Evolutionary conservation across 352 stramenopile genomes (phyloP), one percentile per base, ranked within the genome.

Genomic region (Aphanomyces stellatus): DNA sequence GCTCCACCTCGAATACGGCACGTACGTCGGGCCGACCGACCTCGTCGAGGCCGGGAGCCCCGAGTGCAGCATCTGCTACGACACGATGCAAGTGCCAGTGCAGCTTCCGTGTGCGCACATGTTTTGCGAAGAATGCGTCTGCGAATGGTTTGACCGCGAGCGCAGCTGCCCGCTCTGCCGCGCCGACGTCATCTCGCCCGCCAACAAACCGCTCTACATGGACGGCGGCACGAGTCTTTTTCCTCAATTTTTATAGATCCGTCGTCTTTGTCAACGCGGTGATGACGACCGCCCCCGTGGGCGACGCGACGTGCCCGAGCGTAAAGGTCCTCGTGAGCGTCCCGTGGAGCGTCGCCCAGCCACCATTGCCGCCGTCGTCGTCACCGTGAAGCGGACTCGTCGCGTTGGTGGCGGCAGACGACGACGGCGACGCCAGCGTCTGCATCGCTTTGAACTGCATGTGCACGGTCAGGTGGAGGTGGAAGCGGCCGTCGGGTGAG

Each of bases 111-210:
- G 84, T 49, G 76, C 80, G 41, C 84, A 93, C 71, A 83, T 93
- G 76, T 93, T 93, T 64, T 93, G 84, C 62, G 84, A 93, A 70
- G 84, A 91, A 41, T 93, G 84, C 62, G 82, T 93, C 48, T 82
- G 76, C 27, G 84, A 93, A 51, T 93, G 84, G 84, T 88, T 93
- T 62, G 81, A 93, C 37, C 82, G 86, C 57, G 84, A 93, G 69
- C 80, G 81, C n/a, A 89, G 80, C 2, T 93, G 84, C 28, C 84
- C 84, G 11, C 72, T 93, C 7, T 93, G 84, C 15, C 81, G 84
- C 63, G 81, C 84, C 4, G 79, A 65, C 28, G 80, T 93, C 22
- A 40, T 71, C 49, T 65, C 72, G 40, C 53, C 42, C 27, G 19
- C 19, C 15, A 24, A 11, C 30, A 88, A 87, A 40, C 84, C 84